These are phyloP conservation scores for Bothriochloa decipiens DNA, from an alignment of 176 grass and related monocot genomes.

Conservation along the genomic window DNA sequence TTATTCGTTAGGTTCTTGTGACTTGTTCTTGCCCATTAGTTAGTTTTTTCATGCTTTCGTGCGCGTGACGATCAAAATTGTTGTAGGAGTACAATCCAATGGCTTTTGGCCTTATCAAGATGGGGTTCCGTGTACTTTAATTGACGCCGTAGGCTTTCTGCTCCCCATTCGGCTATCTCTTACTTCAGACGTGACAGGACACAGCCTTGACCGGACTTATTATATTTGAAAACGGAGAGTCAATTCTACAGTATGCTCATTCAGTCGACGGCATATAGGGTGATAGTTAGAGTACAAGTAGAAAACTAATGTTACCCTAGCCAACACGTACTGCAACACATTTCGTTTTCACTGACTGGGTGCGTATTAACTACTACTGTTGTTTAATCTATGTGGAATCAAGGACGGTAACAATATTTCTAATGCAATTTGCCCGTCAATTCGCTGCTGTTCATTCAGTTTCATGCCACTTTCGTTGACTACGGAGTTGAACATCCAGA, in stretches of 20 bases:
- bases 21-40: background rate
- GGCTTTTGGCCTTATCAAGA: background rate
- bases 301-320: background rate
- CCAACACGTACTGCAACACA: background rate
- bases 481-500: background rate
- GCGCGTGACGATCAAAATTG: background rate
- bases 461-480: conserved; percentile 14
- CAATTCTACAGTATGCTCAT: background rate
- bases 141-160: background rate
- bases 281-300: too few relatives aligned
- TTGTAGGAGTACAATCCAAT: too few relatives aligned
- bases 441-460: background rate
- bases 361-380: too few relatives aligned
- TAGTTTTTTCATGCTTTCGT: background rate
- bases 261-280: too few relatives aligned
- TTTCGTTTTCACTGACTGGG: background rate
- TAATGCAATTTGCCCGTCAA: too few relatives aligned
- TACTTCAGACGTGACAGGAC: too few relatives aligned
- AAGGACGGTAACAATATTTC: too few relatives aligned
- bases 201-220: background rate
- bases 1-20: background rate
- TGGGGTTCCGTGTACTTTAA: background rate
- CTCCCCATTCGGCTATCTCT: too few relatives aligned
- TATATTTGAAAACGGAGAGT: background rate
- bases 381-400: too few relatives aligned